phyloP scores from a whole-genome alignment of 495 filamentous ascomycete genomes.

The Pyrenula aspistea region DNA sequence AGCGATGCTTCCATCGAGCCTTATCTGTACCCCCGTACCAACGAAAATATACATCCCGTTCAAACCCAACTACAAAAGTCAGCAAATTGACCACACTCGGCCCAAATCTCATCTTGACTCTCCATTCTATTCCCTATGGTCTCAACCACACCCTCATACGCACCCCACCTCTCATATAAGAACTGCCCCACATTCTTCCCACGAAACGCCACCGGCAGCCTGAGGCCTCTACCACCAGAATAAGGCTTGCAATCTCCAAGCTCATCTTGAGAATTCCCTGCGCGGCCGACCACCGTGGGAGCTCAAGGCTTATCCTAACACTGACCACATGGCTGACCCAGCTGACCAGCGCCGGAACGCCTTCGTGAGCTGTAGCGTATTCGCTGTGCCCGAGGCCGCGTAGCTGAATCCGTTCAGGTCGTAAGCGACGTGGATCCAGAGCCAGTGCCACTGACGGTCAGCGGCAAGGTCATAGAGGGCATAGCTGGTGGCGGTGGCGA shows the following conservation, averaged over 20 bases:
- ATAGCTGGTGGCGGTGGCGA: neutral
- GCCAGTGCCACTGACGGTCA: neutral
- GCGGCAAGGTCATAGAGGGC: neutral
- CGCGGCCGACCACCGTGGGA: neutral
- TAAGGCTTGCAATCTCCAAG: neutral
- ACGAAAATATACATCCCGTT: no score
- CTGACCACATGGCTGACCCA: neutral
- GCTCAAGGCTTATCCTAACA: neutral
- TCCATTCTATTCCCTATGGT: no score
- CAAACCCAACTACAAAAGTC: no score
- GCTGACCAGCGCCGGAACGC: neutral
- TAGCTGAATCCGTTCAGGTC: neutral
- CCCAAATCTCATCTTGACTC: no score
- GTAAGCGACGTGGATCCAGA: neutral
- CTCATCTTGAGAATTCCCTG: neutral
- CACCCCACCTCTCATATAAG: neutral
- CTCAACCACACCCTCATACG: no score
- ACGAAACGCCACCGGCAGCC: neutral
- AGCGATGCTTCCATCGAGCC: no score
- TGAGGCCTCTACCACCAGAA: neutral
- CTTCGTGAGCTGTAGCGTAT: neutral
- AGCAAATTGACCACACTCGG: no score
- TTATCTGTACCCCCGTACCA: no score
- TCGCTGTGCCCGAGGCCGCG: neutral
- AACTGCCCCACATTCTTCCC: neutral